Percentiles rank a stretch among this genome's conserved stretches.
Evolutionary conservation across 176 grass and related monocot species (phyloP).

Genomic region (Triticum aestivum): DNA sequence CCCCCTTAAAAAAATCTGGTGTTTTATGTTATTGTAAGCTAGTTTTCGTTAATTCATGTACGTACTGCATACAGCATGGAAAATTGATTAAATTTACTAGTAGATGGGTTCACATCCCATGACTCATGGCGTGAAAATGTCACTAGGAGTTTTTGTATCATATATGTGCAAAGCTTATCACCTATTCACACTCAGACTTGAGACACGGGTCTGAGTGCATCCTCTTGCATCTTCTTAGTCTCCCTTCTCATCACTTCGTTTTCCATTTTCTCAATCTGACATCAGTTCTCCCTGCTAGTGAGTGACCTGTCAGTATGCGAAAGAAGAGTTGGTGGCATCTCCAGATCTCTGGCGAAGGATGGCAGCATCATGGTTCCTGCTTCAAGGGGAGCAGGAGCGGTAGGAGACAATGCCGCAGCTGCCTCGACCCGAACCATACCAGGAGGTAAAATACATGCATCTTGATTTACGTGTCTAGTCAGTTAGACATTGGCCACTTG

Average conservation of each 20-base stretch:
- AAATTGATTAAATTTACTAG: too few relatives aligned
- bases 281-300: constrained; percentile 4
- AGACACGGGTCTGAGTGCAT: not conserved
- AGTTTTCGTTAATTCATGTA: too few relatives aligned
- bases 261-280: not conserved
- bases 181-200: not conserved
- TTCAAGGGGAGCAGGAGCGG: not conserved
- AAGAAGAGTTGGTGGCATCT: not conserved
- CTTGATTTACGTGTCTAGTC: not conserved
- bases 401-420: not conserved
- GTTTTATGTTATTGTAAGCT: too few relatives aligned
- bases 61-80: too few relatives aligned
- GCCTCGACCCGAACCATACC: not conserved
- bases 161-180: not conserved
- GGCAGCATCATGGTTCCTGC: not conserved
- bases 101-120: too few relatives aligned
- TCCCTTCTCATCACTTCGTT: not conserved
- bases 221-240: not conserved
- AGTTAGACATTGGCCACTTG: not conserved
- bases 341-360: not conserved
- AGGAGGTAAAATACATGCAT: not conserved
- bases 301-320: not conserved
- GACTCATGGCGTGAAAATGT: too few relatives aligned
- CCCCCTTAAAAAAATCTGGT: too few relatives aligned
- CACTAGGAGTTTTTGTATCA: not conserved